A percentile compares a stretch with the other conserved stretches of the same genome.
These are phyloP conservation scores for Hypoxylon fragiforme DNA, from an alignment of 495 filamentous ascomycete genomes.

Conservation along the genomic window DNA sequence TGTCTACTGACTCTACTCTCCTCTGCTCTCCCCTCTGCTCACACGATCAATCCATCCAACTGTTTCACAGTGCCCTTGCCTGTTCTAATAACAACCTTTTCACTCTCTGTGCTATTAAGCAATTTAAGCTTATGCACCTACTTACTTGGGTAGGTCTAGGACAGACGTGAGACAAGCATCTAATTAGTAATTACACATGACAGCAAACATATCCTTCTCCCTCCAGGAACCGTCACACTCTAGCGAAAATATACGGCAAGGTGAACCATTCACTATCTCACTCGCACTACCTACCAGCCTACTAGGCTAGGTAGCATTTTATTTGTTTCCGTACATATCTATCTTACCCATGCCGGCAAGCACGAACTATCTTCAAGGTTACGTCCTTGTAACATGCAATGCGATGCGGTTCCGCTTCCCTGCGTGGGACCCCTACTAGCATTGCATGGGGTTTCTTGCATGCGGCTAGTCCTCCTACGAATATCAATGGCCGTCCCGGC, in stretches of 20 bases:
- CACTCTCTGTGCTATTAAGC: background rate
- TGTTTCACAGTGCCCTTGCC: background rate
- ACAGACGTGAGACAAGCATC: too few species aligned
- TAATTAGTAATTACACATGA: too few species aligned
- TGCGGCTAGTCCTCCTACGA: constrained; percentile 30
- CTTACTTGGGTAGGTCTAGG: too few species aligned
- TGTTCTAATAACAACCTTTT: background rate
- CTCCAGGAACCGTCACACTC: too few species aligned
- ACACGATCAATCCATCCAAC: constrained; percentile 15
- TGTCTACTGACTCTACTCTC: too few species aligned
- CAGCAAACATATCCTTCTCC: too few species aligned
- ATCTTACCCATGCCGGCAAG: background rate
- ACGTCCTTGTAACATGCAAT: constrained; percentile 22
- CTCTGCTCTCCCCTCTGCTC: too few species aligned
- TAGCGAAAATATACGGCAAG: too few species aligned
- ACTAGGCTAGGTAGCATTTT: too few species aligned
- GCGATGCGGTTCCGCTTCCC: constrained; percentile 16
- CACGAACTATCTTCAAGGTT: constrained; percentile 3
- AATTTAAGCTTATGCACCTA: too few species aligned
- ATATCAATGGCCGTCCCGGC: constrained; percentile 25
- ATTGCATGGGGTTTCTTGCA: constrained; percentile 31
- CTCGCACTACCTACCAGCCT: too few species aligned
- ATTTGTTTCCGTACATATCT: constrained; percentile 7
- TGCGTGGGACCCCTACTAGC: constrained; percentile 13
- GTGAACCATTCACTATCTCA: too few species aligned